phyloP scores from a whole-genome alignment of 345 rosid genomes.

The Lumnitzera racemosa region DNA sequence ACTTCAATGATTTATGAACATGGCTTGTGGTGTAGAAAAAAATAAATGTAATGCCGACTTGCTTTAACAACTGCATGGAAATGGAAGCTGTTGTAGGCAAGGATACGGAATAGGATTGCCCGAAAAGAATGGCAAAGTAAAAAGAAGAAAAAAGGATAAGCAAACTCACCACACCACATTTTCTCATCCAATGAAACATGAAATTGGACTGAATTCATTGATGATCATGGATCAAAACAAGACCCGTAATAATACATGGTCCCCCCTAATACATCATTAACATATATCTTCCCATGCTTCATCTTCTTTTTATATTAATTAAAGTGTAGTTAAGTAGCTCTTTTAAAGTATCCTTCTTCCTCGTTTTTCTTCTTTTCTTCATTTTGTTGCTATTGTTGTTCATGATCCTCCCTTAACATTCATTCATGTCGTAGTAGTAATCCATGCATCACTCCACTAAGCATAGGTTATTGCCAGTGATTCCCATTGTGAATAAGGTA shows the following conservation, averaged over 20 bases:
- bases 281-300: conserved; percentile 4
- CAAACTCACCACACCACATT: conserved; percentile 34
- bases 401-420: no score
- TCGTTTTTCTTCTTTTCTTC: no score
- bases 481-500: conserved; percentile 58
- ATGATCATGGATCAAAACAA: conserved; percentile 36
- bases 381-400: no score
- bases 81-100: conserved; percentile 1
- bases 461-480: conserved; percentile 45
- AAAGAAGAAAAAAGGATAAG: neutral
- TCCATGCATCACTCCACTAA: neutral
- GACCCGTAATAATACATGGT: conserved; percentile 39
- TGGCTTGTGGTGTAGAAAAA: no score
- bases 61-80: neutral
- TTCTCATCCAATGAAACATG: conserved; percentile 18
- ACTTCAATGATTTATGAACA: conserved; percentile 3
- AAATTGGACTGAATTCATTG: conserved; percentile 47
- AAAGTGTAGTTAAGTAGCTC: no score
- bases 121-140: neutral
- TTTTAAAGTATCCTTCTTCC: no score
- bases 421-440: no score
- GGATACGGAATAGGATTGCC: conserved; percentile 2
- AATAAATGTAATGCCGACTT: neutral
- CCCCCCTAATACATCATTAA: conserved; percentile 26
- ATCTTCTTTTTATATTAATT: conserved; percentile 1